These are phyloP conservation scores for Pseudopyricularia cyperi DNA, from an alignment of 2,329 filamentous ascomycete genomes.

Conservation along the genomic window DNA sequence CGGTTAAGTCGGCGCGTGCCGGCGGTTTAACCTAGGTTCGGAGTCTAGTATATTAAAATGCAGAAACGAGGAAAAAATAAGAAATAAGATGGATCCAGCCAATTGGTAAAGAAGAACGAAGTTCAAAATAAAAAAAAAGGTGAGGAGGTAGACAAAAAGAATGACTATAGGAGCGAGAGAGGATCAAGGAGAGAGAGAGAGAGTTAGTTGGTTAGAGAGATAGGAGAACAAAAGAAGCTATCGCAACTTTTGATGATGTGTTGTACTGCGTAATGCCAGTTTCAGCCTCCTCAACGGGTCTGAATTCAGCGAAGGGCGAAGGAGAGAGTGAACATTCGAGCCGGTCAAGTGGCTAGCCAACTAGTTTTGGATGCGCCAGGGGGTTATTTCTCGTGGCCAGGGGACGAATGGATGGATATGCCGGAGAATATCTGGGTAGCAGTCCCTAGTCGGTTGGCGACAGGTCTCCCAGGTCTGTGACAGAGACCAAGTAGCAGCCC, in stretches of 20 bases:
- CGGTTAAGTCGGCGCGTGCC: neutral
- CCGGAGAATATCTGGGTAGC: neutral
- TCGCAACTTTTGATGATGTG: neutral
- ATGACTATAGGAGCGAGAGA: too few species aligned
- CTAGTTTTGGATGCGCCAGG: too few species aligned
- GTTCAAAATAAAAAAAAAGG: neutral
- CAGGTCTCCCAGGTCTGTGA: neutral
- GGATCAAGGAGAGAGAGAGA: too few species aligned
- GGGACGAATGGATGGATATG: neutral
- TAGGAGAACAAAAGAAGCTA: neutral
- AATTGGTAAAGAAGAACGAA: neutral
- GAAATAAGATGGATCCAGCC: neutral
- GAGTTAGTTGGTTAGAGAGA: too few species aligned
- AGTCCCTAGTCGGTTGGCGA: neutral
- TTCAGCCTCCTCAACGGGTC: neutral
- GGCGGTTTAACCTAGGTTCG: neutral
- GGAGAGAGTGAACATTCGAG: neutral
- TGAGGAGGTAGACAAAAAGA: neutral
- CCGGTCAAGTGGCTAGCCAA: neutral
- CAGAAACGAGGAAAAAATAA: neutral
- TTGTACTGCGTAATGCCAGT: neutral
- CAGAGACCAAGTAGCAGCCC: neutral
- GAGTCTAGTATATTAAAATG: neutral
- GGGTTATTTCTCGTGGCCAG: too few species aligned
- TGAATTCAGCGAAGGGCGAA: constrained; percentile 1